Conservation (phyloP, 345 rosid genomes). For the Lumnitzera racemosa region DNA sequence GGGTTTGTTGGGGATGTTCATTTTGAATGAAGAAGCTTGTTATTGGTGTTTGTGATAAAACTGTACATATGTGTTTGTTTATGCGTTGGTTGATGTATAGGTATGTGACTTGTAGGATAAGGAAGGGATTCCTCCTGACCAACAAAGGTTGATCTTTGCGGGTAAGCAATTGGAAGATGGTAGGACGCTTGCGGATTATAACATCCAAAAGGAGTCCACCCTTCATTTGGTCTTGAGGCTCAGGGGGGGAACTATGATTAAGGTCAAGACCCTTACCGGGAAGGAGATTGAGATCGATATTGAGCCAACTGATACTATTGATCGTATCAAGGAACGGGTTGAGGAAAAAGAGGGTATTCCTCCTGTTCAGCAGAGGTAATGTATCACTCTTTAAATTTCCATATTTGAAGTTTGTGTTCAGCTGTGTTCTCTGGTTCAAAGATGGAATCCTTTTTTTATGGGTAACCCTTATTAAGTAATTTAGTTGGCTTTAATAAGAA, state of each 20-base stretch:
- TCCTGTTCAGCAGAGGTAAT: constrained; percentile 92
- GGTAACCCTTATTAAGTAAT: no score
- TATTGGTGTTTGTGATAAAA: no score
- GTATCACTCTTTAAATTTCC: neutral
- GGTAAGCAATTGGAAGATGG: constrained; percentile 98
- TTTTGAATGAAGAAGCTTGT: no score
- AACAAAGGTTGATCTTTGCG: constrained; percentile 89
- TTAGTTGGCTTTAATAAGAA: no score
- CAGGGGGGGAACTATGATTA: constrained; percentile 95
- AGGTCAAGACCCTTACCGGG: constrained; percentile 92
- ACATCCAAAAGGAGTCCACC: constrained; percentile 91
- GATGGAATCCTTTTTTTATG: no score
- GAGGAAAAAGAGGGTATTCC: constrained; percentile 99
- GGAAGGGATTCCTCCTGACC: constrained; percentile 96
- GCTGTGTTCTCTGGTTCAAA: neutral
- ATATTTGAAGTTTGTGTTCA: neutral
- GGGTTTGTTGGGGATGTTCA: no score
- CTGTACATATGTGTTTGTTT: neutral
- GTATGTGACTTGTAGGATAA: constrained; percentile 50
- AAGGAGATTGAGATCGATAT: constrained; percentile 94
- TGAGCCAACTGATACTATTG: constrained; percentile 88
- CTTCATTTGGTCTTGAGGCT: constrained; percentile 91
- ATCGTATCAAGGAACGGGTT: constrained; percentile 87
- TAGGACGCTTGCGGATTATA: constrained; percentile 79
- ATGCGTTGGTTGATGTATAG: neutral